Conservation (phyloP, 257 asterid species). For the Primulina tabacum region DNA sequence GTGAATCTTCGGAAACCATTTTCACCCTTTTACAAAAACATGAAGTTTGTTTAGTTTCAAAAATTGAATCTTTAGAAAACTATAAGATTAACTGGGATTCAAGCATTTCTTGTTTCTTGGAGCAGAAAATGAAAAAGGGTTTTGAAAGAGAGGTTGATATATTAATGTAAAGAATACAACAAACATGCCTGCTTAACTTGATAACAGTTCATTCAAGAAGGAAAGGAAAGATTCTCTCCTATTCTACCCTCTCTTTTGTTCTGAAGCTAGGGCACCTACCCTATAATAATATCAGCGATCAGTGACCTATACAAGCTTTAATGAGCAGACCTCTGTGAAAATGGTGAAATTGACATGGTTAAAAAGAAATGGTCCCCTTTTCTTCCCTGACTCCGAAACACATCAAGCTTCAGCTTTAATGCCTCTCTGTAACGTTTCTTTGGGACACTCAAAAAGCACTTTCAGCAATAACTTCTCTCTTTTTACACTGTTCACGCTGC, state of each 20-base stretch:
- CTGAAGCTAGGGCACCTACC: constrained; percentile 41
- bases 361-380: constrained; percentile 54
- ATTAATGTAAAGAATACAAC: constrained; percentile 32
- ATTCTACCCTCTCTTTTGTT: constrained; percentile 26
- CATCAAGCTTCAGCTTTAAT: constrained; percentile 57
- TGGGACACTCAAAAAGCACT: constrained; percentile 72
- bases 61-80: too few species aligned
- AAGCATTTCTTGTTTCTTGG: constrained; percentile 7
- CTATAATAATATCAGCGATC: constrained; percentile 35
- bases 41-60: too few species aligned
- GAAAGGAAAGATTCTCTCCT: constrained; percentile 60
- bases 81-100: too few species aligned
- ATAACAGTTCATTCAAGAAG: constrained; percentile 45
- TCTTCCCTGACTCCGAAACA: constrained; percentile 47
- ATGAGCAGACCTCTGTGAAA: constrained; percentile 50
- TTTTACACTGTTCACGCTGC: constrained; percentile 27
- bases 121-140: background rate
- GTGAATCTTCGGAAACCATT: constrained; percentile 71
- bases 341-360: constrained; percentile 41
- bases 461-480: constrained; percentile 43
- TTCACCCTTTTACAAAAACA: background rate
- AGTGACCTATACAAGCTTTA: constrained; percentile 57
- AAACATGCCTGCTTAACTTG: constrained; percentile 42
- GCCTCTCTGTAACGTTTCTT: constrained; percentile 53
- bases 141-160: background rate